Base-by-base conservation (phyloP, 140 eudicot genomes). In the Anethum foeniculum region DNA sequence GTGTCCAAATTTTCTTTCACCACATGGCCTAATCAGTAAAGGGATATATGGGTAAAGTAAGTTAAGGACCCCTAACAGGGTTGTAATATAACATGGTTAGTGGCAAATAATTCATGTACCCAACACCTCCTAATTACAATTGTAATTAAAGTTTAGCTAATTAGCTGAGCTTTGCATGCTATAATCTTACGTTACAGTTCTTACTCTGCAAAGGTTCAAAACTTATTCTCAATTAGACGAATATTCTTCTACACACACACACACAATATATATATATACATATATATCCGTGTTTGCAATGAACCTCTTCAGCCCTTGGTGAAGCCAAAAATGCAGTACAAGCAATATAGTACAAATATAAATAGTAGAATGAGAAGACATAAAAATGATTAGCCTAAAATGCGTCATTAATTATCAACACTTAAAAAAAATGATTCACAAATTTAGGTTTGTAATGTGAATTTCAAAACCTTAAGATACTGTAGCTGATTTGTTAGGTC, bases 401-500 rank as follows among this genome's bases (percentile, higher is more conserved):
- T 10, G 46, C 43, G 43, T 39, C 43, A 39, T 39, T 39, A 39
- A 39, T 39, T 41, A 41, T 41, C 46, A 41, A 41, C 46, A 41
- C 46, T 41, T 41, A 41, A 41, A 41, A 41, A 41, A 41, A 5
- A 71, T 18, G 28, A 76, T 68, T 54, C 15, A 68, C 60, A 52
- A 76, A 81, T 44, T 21, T 34, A 18, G 28, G 43, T 58, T 49
- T 56, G 82, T 65, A 44, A 44, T 78, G 79, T 78, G 41, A 38
- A 81, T 79, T 75, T n/a, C 39, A 80, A 76, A 34, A 92, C 98
- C 97, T 90, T 94, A 36, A 94, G 88, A 84, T 65, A 71, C 82
- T 85, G 95, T 83, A 94, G 80, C 64, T 92, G 95, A 84, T 86
- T 89, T 64, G 81, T 81, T 25, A 92, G 48, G 19, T 91, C 88